Evolutionary conservation across 306 rosid genomes (phyloP), one percentile per base, ranked within the genome.

Genomic region (Mimosa bimucronata): DNA sequence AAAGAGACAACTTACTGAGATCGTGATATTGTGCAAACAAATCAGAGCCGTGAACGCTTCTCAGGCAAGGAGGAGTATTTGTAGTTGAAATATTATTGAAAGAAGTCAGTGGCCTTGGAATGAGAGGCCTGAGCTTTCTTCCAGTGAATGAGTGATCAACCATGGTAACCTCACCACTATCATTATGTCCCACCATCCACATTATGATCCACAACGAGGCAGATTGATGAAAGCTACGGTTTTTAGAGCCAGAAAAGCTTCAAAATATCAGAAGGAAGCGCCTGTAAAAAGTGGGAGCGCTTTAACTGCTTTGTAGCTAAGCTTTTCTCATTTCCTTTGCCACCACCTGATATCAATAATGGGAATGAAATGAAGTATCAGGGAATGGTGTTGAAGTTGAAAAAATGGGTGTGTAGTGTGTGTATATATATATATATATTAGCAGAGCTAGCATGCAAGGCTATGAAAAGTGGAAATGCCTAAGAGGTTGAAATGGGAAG

Each of bases 111-210:
- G 94, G 90, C 71, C 92, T 86, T 65, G 97, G 95, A 66, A 91
- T 85, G 74, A 94, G 92, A 70, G 97, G 92, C 58, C 94, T 85
- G 31, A 90, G 93, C 87, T 90, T 92, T 41, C 95, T 85, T 64
- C 85, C 89, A 44, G 46, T 81, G 80, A 88, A 86, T 65, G 97
- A 55, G 76, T 87, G 89, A 10, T 87, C 93, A n/a, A 79, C 73
- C 79, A 91, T 69, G 89, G 81, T 87, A 75, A 89, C 83, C 14
- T 92, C 96, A 26, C 77, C 86, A 23, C 80, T 87, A 52, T 90
- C 94, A 61, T 91, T 86, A 76, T 90, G 90, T 37, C 94, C 97
- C 77, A 91, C 87, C 90, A 91, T 95, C 97, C 98, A 91, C 98
- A 92, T 92, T 46, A 69, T 76, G 73, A 26, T 34, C 14, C 7